phyloP scores from a whole-genome alignment of 1,284 basidiomycete genomes.

The Quambalaria eucalypti region DNA sequence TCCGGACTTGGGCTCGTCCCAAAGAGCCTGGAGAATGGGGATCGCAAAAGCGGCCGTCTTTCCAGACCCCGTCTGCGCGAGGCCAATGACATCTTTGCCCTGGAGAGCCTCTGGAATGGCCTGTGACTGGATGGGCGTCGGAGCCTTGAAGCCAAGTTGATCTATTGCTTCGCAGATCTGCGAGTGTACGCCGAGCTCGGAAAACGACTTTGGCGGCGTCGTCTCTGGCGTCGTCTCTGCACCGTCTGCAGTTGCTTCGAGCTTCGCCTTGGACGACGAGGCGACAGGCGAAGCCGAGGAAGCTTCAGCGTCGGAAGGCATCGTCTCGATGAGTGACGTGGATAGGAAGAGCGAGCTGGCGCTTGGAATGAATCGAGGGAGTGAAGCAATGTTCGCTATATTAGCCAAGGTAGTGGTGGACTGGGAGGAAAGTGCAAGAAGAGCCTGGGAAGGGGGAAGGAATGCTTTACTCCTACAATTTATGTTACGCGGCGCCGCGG shows the following conservation, averaged over 20 bases:
- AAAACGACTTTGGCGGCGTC: conserved; percentile 48
- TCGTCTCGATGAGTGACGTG: no score
- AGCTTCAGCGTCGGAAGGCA: no score
- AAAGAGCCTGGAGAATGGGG: conserved; percentile 90
- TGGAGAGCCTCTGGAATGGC: conserved; percentile 81
- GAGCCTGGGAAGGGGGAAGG: no score
- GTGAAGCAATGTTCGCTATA: no score
- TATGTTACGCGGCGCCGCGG: no score
- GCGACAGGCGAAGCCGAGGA: neutral
- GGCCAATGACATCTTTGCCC: conserved; percentile 90
- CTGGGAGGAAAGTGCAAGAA: no score
- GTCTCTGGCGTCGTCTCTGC: neutral
- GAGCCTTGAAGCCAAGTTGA: conserved; percentile 71
- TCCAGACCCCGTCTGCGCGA: conserved; percentile 92
- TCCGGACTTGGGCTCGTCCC: conserved; percentile 87
- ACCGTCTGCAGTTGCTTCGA: conserved; percentile 2
- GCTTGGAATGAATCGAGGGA: no score
- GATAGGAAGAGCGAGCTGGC: no score
- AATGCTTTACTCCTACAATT: no score
- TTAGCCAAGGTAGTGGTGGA: no score
- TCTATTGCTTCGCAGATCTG: conserved; percentile 79
- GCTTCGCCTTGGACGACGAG: neutral
- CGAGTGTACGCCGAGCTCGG: conserved; percentile 71
- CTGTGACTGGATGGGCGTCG: conserved; percentile 84
- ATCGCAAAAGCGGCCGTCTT: conserved; percentile 97